Conservation (phyloP, 768 basidiomycete genomes). For the Mycena olivaceomarginata region DNA sequence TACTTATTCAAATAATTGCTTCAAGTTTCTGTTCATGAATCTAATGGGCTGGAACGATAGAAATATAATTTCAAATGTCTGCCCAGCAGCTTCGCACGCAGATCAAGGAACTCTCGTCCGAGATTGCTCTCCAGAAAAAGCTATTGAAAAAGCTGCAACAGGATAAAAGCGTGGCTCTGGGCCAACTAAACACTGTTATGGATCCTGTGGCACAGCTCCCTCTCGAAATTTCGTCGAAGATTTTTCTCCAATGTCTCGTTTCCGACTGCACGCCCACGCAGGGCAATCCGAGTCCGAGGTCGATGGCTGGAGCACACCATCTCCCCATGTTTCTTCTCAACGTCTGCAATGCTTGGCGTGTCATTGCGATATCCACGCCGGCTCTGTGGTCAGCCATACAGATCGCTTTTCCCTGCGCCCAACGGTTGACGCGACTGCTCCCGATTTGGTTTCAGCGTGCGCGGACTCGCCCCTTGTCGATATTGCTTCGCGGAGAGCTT, state of each 20-base stretch:
- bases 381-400: not conserved
- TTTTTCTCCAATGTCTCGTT: not conserved
- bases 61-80: not conserved
- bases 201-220: slow-evolving; percentile 6
- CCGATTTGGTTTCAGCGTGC: not conserved
- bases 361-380: not conserved
- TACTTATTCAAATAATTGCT: too few species aligned
- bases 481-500: not conserved
- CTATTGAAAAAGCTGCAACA: not conserved
- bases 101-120: not conserved
- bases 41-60: too few species aligned
- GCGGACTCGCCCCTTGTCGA: not conserved
- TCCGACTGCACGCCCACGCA: not conserved
- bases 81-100: not conserved
- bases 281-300: too few species aligned
- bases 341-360: not conserved
- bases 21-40: too few species aligned
- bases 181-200: not conserved
- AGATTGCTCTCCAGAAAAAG: not conserved
- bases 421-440: not conserved
- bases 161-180: not conserved
- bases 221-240: not conserved
- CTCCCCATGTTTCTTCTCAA: not conserved
- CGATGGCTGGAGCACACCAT: not conserved
- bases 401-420: not conserved